Evolutionary conservation across 1,139 yeast species (phyloP), one percentile per base, ranked within the genome.

Genomic region (Hemisphaericaspora subhashii): DNA sequence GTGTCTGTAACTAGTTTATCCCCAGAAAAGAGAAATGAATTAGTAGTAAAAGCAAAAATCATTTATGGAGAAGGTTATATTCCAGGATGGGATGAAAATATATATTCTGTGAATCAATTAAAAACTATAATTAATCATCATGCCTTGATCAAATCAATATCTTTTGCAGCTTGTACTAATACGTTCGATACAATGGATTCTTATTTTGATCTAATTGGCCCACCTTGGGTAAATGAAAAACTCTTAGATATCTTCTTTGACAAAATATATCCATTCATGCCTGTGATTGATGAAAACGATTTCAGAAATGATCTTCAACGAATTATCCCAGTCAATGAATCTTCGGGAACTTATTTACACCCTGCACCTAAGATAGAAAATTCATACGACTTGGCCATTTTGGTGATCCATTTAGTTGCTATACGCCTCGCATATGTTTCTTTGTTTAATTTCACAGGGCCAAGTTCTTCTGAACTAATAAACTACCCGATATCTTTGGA

Each of bases 241-340:
- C 36, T 39, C 16, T 29, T 55, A 12, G 40, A 43, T 11, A 31
- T 50, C 12, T 79, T 66, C 50, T 77, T 78, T 51, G 53, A 50
- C 3, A 54, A 60, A 16, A 59, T 75, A 10, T 71, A 70, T 39
- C 74, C 76, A 0, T 63, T 66, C 37, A 57, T 68, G 45, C 83
- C 84, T 1, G 63, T 70, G 33, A 43, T 77, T 12, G 79, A 76
- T 39, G 76, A 76, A 46, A 33, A 35, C 3, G 43, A 48, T 1
- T 60, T 64, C 39, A 36, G 43, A 14, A 18, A 28, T 10, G 53
- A 60, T 6, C 39, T 66, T 26, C 37, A 41, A 3, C 51, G 54
- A 33, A 36, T 54, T 0, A 31, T 55, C 10, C 47, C 48, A 24
- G 34, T 40, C 6, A 41, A 37, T 11, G 42, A 29, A 14, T 42